Evolutionary conservation across 2,329 filamentous ascomycete genomes (phyloP).

Genomic region (Penicillium sp.): DNA sequence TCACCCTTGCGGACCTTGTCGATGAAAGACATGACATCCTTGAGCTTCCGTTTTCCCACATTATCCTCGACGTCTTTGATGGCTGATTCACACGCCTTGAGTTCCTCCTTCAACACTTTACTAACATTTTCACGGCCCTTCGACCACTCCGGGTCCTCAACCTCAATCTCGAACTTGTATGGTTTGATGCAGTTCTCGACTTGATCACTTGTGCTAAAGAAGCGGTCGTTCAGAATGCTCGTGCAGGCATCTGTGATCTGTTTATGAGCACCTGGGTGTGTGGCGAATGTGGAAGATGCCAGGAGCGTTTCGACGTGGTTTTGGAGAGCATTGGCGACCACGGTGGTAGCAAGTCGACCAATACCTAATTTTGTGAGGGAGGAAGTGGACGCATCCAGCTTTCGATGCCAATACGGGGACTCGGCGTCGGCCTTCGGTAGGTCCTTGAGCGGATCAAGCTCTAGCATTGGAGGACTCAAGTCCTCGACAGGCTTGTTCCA

Average conservation of each 20-base stretch:
- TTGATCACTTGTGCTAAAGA: conserved; percentile 96
- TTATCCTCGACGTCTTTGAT: conserved; percentile 71
- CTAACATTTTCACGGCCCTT: conserved; percentile 81
- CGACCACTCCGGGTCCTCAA: conserved; percentile 86
- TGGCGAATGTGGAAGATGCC: conserved; percentile 75
- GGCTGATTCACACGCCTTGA: conserved; percentile 78
- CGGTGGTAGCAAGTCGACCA: conserved; percentile 85
- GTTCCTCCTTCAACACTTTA: conserved; percentile 78
- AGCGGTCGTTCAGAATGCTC: conserved; percentile 86
- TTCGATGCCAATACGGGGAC: conserved; percentile 87
- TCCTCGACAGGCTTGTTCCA: conserved; percentile 97
- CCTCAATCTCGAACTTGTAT: conserved; percentile 96
- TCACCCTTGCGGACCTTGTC: conserved; percentile 88
- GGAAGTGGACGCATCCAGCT: conserved; percentile 88
- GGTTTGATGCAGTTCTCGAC: conserved; percentile 99
- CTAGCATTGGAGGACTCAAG: conserved; percentile 64
- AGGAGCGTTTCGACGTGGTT: conserved; percentile 78
- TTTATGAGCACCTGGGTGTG: conserved; percentile 87
- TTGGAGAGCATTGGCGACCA: conserved; percentile 86
- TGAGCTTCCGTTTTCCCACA: conserved; percentile 80
- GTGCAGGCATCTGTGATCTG: conserved; percentile 91
- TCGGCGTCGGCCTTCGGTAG: conserved; percentile 83
- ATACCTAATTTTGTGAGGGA: conserved; percentile 92
- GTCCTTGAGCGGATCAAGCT: conserved; percentile 71
- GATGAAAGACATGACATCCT: conserved; percentile 86